Evolutionary conservation across 257 asterid species (phyloP), one percentile per base, ranked within the genome.

Genomic region (Rauvolfia tetraphylla): DNA sequence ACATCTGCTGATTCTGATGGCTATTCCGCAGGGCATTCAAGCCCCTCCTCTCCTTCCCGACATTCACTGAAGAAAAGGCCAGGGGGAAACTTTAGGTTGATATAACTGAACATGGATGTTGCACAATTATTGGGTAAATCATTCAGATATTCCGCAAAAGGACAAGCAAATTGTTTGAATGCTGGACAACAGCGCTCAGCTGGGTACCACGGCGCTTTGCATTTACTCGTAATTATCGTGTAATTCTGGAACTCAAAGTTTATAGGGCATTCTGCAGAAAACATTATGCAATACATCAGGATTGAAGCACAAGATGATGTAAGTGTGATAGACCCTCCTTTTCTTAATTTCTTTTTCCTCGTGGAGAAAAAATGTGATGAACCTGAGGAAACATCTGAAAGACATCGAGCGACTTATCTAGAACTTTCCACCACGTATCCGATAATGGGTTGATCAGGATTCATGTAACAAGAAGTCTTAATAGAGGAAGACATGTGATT

Each of bases 51-150:
- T 3, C 70, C 87, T 10, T 78, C 96, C 29, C 51, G 57, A 83
- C 98, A 93, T 80, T 74, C 84, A 4, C 85, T 88, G 61, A 95
- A 81, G 22, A 93, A 90, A 49, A 90, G 84, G 36, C 96, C 97
- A 0, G 93, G 90, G 6, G 98, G 96, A 69, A 91, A 93, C 79
- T 88, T 86, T 54, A 90, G 88, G 82, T 90, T 87, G 72, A 93
- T 93, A 73, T 93, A 93, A 82, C 95, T 87, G 90, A 91, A 93
- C 98, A 93, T 93, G 62, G 89, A 82, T 8, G 88, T 67, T 68
- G 98, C 95, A 54, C 98, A 91, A 22, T 93, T 91, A 4, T 74
- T 91, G 0, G 88, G n/a, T 46, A 87, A 58, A 74, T 93, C 97
- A 49, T 91, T 91, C 70, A 90, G 1, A 0, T 78, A 65, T 0